Evolutionary conservation across 768 basidiomycete genomes (phyloP).

Genomic region (Tulasnella sp.): DNA sequence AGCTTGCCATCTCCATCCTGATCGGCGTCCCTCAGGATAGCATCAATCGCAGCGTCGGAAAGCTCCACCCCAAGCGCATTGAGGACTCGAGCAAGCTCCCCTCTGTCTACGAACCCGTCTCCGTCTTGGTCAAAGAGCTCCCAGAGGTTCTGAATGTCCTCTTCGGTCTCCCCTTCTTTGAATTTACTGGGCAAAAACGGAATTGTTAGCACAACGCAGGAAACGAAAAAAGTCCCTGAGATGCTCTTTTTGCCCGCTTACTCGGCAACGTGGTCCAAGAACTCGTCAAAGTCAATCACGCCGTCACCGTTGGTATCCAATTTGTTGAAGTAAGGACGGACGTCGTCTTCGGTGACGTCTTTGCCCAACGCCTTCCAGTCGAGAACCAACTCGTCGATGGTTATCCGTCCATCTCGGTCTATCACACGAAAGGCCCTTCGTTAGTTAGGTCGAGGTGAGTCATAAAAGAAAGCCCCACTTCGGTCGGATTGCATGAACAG

Average conservation of each 20-base stretch:
- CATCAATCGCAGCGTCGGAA: neutral
- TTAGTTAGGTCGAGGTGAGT: neutral
- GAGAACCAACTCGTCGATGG: neutral
- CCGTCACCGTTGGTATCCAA: conserved; percentile 1
- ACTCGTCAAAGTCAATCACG: neutral
- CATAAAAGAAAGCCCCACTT: neutral
- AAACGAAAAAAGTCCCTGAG: too few species aligned
- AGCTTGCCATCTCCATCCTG: neutral
- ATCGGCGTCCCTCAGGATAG: neutral
- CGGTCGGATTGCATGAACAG: neutral
- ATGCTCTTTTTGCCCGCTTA: neutral
- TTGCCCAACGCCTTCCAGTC: neutral
- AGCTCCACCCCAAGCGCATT: neutral
- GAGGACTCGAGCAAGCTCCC: neutral
- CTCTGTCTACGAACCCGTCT: neutral
- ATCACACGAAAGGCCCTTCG: neutral
- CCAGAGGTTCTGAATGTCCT: neutral
- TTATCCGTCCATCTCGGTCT: neutral
- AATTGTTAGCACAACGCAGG: neutral
- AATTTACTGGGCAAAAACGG: neutral
- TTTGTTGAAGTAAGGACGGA: neutral
- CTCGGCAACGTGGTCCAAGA: neutral
- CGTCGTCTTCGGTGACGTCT: neutral
- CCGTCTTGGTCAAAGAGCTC: neutral
- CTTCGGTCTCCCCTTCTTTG: neutral